Conservation (phyloP, 2,329 filamentous ascomycete genomes). For the Fusarium sp. region DNA sequence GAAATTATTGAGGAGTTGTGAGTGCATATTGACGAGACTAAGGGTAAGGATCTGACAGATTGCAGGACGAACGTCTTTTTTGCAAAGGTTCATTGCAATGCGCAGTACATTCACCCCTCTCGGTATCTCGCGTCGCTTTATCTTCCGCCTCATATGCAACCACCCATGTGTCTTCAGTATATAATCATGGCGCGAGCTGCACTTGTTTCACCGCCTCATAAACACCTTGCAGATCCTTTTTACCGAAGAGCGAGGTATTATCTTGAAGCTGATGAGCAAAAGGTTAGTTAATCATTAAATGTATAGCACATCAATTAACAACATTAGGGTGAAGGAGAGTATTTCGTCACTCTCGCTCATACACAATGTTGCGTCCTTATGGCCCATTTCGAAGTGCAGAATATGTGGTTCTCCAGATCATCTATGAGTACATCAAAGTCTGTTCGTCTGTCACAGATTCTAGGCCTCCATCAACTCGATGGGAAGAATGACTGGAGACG, state of each 20-base stretch:
- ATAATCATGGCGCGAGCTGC: slow-evolving; percentile 36
- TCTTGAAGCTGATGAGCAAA: slow-evolving; percentile 39
- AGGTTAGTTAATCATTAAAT: background rate
- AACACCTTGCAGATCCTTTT: slow-evolving; percentile 27
- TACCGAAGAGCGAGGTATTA: slow-evolving; percentile 37
- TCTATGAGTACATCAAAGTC: slow-evolving; percentile 81
- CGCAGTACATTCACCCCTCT: slow-evolving; percentile 32
- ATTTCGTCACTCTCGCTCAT: slow-evolving; percentile 68
- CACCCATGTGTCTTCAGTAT: slow-evolving; percentile 41
- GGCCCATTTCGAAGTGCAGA: slow-evolving; percentile 79
- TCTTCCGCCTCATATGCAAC: slow-evolving; percentile 40
- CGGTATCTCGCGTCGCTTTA: slow-evolving; percentile 39
- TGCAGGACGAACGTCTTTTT: slow-evolving; percentile 36
- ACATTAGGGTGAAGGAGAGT: slow-evolving; percentile 35
- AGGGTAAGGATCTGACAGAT: background rate
- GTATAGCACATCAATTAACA: background rate
- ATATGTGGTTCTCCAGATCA: slow-evolving; percentile 82
- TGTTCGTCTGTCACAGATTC: slow-evolving; percentile 76
- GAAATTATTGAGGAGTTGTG: slow-evolving; percentile 44
- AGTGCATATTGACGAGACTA: too few relatives aligned
- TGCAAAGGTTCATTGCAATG: slow-evolving; percentile 16
- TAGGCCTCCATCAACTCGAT: slow-evolving; percentile 82
- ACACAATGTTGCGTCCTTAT: slow-evolving; percentile 81
- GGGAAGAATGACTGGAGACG: slow-evolving; percentile 63
- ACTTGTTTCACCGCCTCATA: slow-evolving; percentile 10